Evolutionary conservation across 805 yeast species (phyloP).

Genomic region (Metschnikowia lachancei): DNA sequence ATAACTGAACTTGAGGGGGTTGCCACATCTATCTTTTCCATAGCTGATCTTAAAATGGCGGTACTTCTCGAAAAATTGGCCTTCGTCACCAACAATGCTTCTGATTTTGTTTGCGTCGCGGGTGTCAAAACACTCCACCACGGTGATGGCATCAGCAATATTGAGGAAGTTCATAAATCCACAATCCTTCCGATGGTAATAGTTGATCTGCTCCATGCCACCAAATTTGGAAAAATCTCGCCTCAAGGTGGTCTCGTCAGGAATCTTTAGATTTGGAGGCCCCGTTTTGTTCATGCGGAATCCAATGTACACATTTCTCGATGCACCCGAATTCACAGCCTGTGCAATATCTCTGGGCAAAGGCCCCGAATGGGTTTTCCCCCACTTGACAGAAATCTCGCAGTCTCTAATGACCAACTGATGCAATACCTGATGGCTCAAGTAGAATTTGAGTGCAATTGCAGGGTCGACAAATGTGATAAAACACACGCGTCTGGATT

Average conservation of each 20-base stretch:
- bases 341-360: slow-evolving; percentile 51
- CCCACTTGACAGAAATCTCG: slow-evolving; percentile 70
- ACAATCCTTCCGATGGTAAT: slow-evolving; percentile 64
- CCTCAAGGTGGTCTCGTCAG: slow-evolving; percentile 48
- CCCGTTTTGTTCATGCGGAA: slow-evolving; percentile 30
- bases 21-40: slow-evolving; percentile 82
- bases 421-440: slow-evolving; percentile 53
- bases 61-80: slow-evolving; percentile 44
- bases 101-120: slow-evolving; percentile 32
- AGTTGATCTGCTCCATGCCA: slow-evolving; percentile 72
- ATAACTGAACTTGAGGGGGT: slow-evolving; percentile 55
- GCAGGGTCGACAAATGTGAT: slow-evolving; percentile 64
- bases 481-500: slow-evolving; percentile 60
- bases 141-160: slow-evolving; percentile 59
- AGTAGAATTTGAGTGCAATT: slow-evolving; percentile 65
- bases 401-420: slow-evolving; percentile 61
- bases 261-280: slow-evolving; percentile 24
- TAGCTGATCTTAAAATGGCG: slow-evolving; percentile 55
- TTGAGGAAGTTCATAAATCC: slow-evolving; percentile 72
- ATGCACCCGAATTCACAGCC: slow-evolving; percentile 72
- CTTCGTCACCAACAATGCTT: slow-evolving; percentile 35
- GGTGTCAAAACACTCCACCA: slow-evolving; percentile 56
- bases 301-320: slow-evolving; percentile 75
- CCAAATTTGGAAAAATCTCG: slow-evolving; percentile 64
- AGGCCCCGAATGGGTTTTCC: slow-evolving; percentile 62